Base-by-base conservation (phyloP, 2,329 filamentous ascomycete species). In the Neocucurbitaria cava region DNA sequence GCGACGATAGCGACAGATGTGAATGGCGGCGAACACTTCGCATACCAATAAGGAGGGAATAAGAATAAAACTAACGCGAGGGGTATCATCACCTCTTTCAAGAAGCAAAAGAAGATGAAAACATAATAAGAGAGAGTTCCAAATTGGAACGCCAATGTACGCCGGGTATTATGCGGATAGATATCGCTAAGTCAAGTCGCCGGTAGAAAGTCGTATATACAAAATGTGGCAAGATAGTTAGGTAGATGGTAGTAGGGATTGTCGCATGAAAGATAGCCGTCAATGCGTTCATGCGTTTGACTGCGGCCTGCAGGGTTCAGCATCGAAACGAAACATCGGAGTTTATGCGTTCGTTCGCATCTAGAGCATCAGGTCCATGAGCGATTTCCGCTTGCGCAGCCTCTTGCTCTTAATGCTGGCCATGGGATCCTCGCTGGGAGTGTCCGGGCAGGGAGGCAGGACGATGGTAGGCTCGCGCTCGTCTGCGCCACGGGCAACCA, bases 371-470 rank as follows among this genome's bases (percentile, higher is more conserved):
- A 75, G 62, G 46, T 73, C 72, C 70, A 76, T 73, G 23, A 75
- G 55, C 33, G 72, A 75, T 57, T 73, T 76, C 40, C 74, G 65
- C 65, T 76, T 76, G 38, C 65, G 68, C 28, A 76, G 36, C 33
- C 61, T 62, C 36, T 66, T 64, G 40, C 60, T 59, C 54, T 71
- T 74, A 43, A 67, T 47, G 52, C 54, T 64, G 26, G 54, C 52
- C 45, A 56, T 49, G 28, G 55, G 23, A 31, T 67, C 59, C n/a
- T 38, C 49, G 15, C 58, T 50, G 30, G 64, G 53, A n/a, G 58
- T 59, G 18, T 56, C 59, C 3, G 70, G 67, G 52, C 66, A 76
- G 1, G 68, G 67, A 31, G 74, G 74, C 4, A 76, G 56, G 23
- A 72, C 60, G 39, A 76, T 56, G 2, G 62, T 62, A 5, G 74